phyloP scores from a whole-genome alignment of 2,329 filamentous ascomycete genomes.

The Trichoderma asperellum region DNA sequence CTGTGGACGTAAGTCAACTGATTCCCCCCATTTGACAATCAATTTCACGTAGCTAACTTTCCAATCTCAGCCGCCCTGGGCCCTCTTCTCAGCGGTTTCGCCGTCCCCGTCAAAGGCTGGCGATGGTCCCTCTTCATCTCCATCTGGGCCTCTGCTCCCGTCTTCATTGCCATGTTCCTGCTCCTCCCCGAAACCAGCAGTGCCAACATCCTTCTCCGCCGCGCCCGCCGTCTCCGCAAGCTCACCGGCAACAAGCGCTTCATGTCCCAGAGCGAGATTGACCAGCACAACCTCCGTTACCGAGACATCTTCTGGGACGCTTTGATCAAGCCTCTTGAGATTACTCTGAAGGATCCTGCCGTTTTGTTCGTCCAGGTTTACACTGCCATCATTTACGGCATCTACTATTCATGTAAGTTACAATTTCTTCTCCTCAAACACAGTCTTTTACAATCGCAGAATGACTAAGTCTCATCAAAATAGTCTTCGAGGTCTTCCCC shows the following conservation, averaged over 20 bases:
- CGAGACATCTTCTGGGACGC: slow-evolving; percentile 55
- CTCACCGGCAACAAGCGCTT: slow-evolving; percentile 61
- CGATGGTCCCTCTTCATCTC: slow-evolving; percentile 69
- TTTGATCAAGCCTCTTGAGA: slow-evolving; percentile 63
- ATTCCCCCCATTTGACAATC: not conserved
- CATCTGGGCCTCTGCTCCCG: slow-evolving; percentile 62
- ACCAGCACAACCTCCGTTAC: slow-evolving; percentile 58
- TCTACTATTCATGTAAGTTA: slow-evolving; percentile 59
- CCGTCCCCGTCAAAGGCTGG: slow-evolving; percentile 61
- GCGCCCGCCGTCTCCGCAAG: slow-evolving; percentile 64
- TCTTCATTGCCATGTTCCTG: slow-evolving; percentile 64
- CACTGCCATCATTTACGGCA: slow-evolving; percentile 63
- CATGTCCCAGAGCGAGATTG: slow-evolving; percentile 66
- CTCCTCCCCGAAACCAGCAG: slow-evolving; percentile 67
- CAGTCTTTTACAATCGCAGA: not conserved
- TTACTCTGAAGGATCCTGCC: slow-evolving; percentile 64
- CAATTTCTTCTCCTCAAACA: not conserved
- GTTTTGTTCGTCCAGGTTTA: slow-evolving; percentile 66
- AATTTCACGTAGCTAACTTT: not conserved
- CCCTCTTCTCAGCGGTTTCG: slow-evolving; percentile 63
- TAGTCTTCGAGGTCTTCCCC: slow-evolving; percentile 67
- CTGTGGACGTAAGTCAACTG: slow-evolving; percentile 46
- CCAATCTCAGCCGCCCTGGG: slow-evolving; percentile 56
- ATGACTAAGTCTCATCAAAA: slow-evolving; percentile 26
- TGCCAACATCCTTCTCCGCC: slow-evolving; percentile 62